Conservation (phyloP, 306 rosid species). For the Sesbania bispinosa region DNA sequence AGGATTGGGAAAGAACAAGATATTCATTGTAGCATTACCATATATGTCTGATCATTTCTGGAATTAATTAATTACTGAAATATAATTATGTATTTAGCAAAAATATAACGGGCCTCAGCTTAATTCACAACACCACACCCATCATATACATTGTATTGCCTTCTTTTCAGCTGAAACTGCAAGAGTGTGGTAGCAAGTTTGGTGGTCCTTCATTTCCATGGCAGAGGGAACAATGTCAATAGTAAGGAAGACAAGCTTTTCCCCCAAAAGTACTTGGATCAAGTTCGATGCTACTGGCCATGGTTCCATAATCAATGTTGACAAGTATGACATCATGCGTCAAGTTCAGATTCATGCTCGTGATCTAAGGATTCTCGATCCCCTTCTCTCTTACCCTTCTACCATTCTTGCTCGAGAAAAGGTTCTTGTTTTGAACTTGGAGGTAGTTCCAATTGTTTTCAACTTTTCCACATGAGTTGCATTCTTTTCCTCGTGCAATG, state of each 20-base stretch:
- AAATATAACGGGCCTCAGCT: too few species aligned
- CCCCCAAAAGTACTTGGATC: conserved; percentile 34
- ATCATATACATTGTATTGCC: too few species aligned
- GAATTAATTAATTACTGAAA: too few species aligned
- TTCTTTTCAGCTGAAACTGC: too few species aligned
- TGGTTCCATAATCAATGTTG: conserved; percentile 43
- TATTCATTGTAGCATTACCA: too few species aligned
- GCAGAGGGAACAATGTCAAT: not conserved
- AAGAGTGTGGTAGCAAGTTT: not conserved
- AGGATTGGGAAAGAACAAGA: too few species aligned
- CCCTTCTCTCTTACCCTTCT: conserved; percentile 65
- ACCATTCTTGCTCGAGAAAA: conserved; percentile 57
- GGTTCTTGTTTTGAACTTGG: conserved; percentile 64
- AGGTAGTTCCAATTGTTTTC: conserved; percentile 37
- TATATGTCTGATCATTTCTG: too few species aligned
- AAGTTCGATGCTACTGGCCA: conserved; percentile 43
- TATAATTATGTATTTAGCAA: too few species aligned
- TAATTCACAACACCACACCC: too few species aligned
- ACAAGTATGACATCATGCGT: conserved; percentile 63
- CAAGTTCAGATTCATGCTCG: conserved; percentile 59
- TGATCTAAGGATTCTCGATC: conserved; percentile 71
- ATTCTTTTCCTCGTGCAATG: not conserved
- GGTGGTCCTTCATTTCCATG: not conserved
- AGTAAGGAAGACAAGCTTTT: conserved; percentile 1
- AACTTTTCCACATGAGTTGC: not conserved